Conservation (phyloP, 371 early-diverging fungal species). For the Circinella minor region DNA sequence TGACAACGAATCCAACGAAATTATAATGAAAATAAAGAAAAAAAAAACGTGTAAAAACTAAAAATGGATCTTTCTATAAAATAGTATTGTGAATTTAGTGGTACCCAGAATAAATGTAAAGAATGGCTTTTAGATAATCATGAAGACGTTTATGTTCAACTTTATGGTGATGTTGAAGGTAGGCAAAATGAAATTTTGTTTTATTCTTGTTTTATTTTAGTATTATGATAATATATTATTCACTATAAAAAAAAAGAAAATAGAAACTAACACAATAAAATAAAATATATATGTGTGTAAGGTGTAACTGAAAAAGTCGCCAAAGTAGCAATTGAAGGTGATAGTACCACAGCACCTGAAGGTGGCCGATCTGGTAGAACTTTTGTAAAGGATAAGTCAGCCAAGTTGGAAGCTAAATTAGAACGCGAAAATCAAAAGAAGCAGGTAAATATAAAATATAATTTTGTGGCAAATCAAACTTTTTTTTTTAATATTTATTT, state of each 20-base stretch:
- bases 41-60: conserved; percentile 4
- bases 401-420: conserved; percentile 70
- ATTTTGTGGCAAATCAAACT: not conserved
- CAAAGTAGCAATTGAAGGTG: conserved; percentile 30
- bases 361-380: conserved; percentile 52
- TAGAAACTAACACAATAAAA: not conserved
- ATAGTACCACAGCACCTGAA: conserved; percentile 10
- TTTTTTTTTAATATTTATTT: not conserved
- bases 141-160: conserved; percentile 54
- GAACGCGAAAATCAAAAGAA: conserved; percentile 79
- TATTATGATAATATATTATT: not conserved
- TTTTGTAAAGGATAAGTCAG: conserved; percentile 59
- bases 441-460: conserved; percentile 49
- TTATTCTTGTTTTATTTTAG: not conserved
- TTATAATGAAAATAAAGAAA: not conserved
- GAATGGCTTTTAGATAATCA: conserved; percentile 74
- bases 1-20: too few species aligned
- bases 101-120: conserved; percentile 80
- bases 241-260: not conserved
- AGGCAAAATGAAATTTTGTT: not conserved
- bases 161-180: conserved; percentile 58
- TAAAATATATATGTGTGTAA: conserved; percentile 6
- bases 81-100: conserved; percentile 92
- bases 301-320: conserved; percentile 49
- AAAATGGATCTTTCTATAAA: not conserved